Base-by-base conservation (phyloP, 306 rosid genomes). In the Glycine tomentella region DNA sequence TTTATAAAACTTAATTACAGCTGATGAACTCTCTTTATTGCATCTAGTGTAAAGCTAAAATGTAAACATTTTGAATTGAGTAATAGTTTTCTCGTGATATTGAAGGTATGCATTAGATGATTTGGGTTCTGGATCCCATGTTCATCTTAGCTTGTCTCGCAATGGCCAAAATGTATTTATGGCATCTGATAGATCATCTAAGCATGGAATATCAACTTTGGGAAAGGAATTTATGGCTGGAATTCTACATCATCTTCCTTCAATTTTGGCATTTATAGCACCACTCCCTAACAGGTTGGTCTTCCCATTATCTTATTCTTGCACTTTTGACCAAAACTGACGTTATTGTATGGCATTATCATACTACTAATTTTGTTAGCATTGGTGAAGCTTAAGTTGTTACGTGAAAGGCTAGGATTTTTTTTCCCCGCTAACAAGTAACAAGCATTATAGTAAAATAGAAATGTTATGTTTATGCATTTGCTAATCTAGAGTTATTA, bases 181-280 rank as follows among this genome's bases (percentile, higher is more conserved):
- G 87, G 97, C 90, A 48, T 83, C 92, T 8, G 88, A 80, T 74
- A 87, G 65, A 82, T 83, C 92, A 46, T 92, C 92, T 55, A 62
- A 58, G 81, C 78, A 91, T 81, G 99, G 97, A 77, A 90, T 95
- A 81, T 95, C 99, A 63, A 82, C 83, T 11, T 13, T 84, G 33
- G 99, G 99, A 65, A 82, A 90, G 80, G 88, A 90, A 80, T 95
- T 93, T 83, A 91, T 95, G 99, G 99, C 99, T 9, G 99, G 99
- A 94, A n/a, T 95, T 82, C 81, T 93, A 17, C 67, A 88, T 81
- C 94, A 91, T 83, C 90, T 95, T 80, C 90, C 97, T 64, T 83
- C 95, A 9, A 61, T 93, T 82, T 84, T 92, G 87, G 94, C 97
- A 58, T 91, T 95, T 87, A 64, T 85, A 58, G 97, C 99, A 11